Base-by-base conservation (phyloP, 108 stramenopile species). In the Cylindrotheca closterium region DNA sequence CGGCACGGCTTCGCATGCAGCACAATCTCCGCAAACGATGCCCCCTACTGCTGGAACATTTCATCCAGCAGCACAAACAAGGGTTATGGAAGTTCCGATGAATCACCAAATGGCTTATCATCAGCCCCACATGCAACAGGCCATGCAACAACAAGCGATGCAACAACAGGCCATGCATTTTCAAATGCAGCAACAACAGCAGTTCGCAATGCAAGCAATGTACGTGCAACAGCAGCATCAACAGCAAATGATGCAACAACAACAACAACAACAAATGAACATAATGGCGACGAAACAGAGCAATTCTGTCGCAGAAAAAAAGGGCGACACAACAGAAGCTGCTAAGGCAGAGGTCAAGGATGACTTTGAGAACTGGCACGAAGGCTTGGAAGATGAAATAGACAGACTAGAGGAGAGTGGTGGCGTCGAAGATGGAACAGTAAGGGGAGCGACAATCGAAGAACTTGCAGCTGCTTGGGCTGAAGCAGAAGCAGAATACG, bases 381-480 rank as follows among this genome's bases (percentile, higher is more conserved):
- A 78, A 25, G 52, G 45, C 23, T 57, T 73, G 32, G 32, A 68
- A 42, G 51, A 67, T 52, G 58, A 71, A 26, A 22, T 15, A 42
- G 15, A 42, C 10, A 42, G 37, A 15, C 71, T 51, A 19, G 42
- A 68, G 27, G 54, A 50, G 30, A 23, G 59, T 34, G 42, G 56
- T 8, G 48, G 33, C 33, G n/a, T 54, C 28, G 52, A 37, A 5
- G 33, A 56, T 25, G 62, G 65, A 65, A 51, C 32, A 22, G 32
- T 65, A 2, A 67, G 62, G 21, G 80, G 79, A 42, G 86, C 81
- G 8, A 74, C 79, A 17, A 90, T 93, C 32, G 85, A 93, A 60
- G 79, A 80, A 27, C 46, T 93, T 26, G 85, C 92, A 10, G 75
- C 77, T 1, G 88, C 92, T 22, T 93, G 92, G 92, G 78, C 80